These are phyloP conservation scores for Thielaviopsis cerberus DNA, from an alignment of 2,329 filamentous ascomycete species.

Conservation along the genomic window DNA sequence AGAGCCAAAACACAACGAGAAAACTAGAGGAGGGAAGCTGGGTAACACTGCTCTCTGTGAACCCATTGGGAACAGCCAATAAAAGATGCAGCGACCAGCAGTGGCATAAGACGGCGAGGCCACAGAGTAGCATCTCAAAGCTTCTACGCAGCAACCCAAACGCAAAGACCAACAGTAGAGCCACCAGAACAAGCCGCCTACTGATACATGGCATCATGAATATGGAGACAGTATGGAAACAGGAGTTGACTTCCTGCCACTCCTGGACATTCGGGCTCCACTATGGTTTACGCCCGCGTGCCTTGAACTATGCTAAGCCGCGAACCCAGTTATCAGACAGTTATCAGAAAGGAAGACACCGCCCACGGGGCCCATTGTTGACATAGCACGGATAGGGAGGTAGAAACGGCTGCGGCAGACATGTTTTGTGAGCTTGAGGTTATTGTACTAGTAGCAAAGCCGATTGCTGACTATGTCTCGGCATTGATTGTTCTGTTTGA, in stretches of 20 bases:
- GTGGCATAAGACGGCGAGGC: no score
- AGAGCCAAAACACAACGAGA: no score
- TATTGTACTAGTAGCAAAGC: not conserved
- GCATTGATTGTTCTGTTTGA: no score
- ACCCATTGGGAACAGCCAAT: no score
- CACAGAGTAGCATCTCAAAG: not conserved
- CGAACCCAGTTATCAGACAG: no score
- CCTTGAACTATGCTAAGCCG: not conserved
- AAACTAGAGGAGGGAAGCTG: no score
- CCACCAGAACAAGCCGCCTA: not conserved
- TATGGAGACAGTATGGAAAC: slow-evolving; percentile 12
- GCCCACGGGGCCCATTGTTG: not conserved
- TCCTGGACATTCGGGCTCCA: not conserved
- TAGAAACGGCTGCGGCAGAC: no score
- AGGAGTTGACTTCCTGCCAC: slow-evolving; percentile 6
- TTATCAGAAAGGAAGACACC: slow-evolving; percentile 1
- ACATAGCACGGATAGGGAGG: not conserved
- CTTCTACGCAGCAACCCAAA: not conserved
- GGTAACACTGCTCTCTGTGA: no score
- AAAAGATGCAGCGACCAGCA: no score
- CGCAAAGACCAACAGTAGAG: not conserved
- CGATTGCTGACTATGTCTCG: no score
- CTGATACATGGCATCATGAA: not conserved
- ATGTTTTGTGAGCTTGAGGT: no score
- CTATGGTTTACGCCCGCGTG: not conserved